Base-by-base conservation (phyloP, 1,284 basidiomycete species). In the Caloboletus inedulis region DNA sequence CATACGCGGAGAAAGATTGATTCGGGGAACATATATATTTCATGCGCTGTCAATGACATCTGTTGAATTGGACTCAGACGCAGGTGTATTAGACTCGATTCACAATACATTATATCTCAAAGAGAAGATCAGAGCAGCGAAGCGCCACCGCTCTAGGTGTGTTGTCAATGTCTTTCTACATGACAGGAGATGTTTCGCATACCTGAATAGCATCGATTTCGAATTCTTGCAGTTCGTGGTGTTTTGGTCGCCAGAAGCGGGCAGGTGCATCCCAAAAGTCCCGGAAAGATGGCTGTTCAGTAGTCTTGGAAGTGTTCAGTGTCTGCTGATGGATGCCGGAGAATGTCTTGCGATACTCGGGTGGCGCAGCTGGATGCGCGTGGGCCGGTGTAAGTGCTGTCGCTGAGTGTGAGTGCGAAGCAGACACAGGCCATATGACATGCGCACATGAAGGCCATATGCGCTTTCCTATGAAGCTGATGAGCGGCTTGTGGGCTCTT, bases 1-100 rank as follows among this genome's bases (percentile, higher is more conserved):
- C 92, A 55, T 94, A 96, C 56, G 93, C 92, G 36, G 94, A 98
- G 81, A 95, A 92, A 76, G 94, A 97, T 72, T 95, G 60, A 74
- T 52, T 31, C 25, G 10, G 29, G 23, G 29, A 19, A 7, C 31
- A 42, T 50, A 51, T 56, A 54, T 58, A 46, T 19, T 13, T 43
- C 33, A 50, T 51, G 34, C 45, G 21, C 14, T 48, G 46, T 29
- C 37, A 43, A 42, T 36, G 35, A 25, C 47, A 33, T 48, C 37
- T 21, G 3, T 21, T 7, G 56, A 16, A 29, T 30, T 31, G 25
- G 14, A 21, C 42, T 49, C 19, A 45, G 29, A 55, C 21, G 19
- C 8, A 12, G 21, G n/a, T 3, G 34, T 19, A 34, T 29, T 5
- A 27, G 19, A 44, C 14, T 42, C 34, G 35, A 40, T 50, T 48